Evolutionary conservation across 78 protist species (phyloP).

Genomic region (Dictyostelium capitatum): DNA sequence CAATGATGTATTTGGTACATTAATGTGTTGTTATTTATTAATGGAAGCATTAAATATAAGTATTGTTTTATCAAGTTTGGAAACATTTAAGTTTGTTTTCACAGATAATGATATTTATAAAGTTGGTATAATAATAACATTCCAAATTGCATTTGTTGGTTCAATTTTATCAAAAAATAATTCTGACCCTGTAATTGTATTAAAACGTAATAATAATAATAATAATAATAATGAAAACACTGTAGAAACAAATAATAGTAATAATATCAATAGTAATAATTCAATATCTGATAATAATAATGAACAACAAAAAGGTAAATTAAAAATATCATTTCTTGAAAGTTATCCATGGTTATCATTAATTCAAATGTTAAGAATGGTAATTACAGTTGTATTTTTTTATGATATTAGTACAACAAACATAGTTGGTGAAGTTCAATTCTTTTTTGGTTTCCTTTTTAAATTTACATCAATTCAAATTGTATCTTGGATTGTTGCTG

Average conservation of each 20-base stretch:
- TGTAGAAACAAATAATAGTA: too few species aligned
- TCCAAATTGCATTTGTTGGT: neutral
- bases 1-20: slow-evolving; percentile 13
- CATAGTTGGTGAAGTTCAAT: neutral
- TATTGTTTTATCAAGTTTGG: slow-evolving; percentile 10
- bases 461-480: neutral
- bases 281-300: too few species aligned
- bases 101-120: neutral
- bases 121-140: neutral
- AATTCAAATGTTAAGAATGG: slow-evolving; percentile 8
- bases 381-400: neutral
- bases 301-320: neutral
- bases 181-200: neutral
- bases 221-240: too few species aligned
- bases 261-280: too few species aligned
- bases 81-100: slow-evolving; percentile 5
- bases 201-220: too few species aligned
- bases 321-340: slow-evolving; percentile 9
- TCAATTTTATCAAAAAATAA: slow-evolving; percentile 4
- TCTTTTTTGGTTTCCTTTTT: neutral
- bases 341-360: neutral
- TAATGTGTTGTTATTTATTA: slow-evolving; percentile 16
- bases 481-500: neutral
- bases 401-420: neutral
- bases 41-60: neutral